phyloP scores from a whole-genome alignment of 176 grass and related monocot genomes.

The Triticum monococcum region DNA sequence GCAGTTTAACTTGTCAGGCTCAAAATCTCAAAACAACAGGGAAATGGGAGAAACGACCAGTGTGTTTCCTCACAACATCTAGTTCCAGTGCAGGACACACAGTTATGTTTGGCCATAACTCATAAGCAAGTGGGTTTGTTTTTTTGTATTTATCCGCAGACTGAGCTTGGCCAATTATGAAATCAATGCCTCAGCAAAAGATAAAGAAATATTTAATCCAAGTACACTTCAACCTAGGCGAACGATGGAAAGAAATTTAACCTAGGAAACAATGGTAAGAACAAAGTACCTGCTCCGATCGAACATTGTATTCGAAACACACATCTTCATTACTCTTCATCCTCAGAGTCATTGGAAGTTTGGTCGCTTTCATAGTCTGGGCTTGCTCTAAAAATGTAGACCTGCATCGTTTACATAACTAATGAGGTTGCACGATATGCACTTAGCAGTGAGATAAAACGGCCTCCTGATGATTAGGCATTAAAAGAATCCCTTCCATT shows the following conservation, averaged over 20 bases:
- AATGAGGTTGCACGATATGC: neutral
- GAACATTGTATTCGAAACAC: neutral
- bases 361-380: conserved; percentile 40
- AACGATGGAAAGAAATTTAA: neutral
- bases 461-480: neutral
- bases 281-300: conserved; percentile 24
- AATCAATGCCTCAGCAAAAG: neutral
- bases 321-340: neutral
- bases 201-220: neutral
- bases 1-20: neutral
- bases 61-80: neutral
- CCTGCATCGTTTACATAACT: conserved; percentile 34
- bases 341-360: neutral
- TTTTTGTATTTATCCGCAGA: no score
- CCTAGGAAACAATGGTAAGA: neutral
- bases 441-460: neutral
- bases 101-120: neutral
- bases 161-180: neutral
- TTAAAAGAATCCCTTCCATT: neutral
- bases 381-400: conserved; percentile 71
- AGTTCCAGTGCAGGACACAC: neutral
- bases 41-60: neutral
- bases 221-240: neutral
- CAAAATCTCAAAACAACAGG: neutral
- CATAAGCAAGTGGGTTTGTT: neutral